Evolutionary conservation across 257 asterid species (phyloP), one percentile per base, ranked within the genome.

Genomic region (Solanum appendiculatum): DNA sequence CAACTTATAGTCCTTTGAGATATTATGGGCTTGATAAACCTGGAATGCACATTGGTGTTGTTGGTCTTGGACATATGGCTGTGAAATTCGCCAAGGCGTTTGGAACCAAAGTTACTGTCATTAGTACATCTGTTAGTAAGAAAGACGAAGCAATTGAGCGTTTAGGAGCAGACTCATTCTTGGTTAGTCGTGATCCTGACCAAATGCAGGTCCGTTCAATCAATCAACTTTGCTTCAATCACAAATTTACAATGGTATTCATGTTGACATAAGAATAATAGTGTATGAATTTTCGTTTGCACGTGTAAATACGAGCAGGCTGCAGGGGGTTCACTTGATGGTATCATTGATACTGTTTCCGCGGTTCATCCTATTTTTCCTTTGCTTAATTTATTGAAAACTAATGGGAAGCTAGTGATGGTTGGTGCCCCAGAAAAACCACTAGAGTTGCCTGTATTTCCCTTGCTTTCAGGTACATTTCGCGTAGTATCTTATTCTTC

Each of bases 51-150:
- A 48, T 93, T 5, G 96, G 96, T 3, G 88, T 93, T 2, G 94
- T 93, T 0, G 96, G 96, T 9, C 86, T 92, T 7, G 96, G 96
- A 6, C 96, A 92, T 75, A 73, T 93, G 3, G 89, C 90, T 0
- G 94, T 92, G 56, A 93, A 93, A 60, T 92, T 91, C 4, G 94
- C 92, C 0, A 92, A 90, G 88, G 91, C 92, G 1, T 93, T 93
- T 83, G 94, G 93, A 0, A 63, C 86, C n/a, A 89, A 81, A 66
- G 93, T 92, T 33, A 93, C 92, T 0, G 94, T 93, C 5, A 91
- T 93, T 23, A 92, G 95, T 82, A 89, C 95, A 14, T 89, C 92
- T 21, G 10, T 37, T 5, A 36, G 31, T 21, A 93, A 93, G 88
- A 92, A 86, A 73, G 21, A 92, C 21, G 94, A 93, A 58, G 94